Evolutionary conservation across 148 eudicot species (phyloP).

Genomic region (Camellia japonica): DNA sequence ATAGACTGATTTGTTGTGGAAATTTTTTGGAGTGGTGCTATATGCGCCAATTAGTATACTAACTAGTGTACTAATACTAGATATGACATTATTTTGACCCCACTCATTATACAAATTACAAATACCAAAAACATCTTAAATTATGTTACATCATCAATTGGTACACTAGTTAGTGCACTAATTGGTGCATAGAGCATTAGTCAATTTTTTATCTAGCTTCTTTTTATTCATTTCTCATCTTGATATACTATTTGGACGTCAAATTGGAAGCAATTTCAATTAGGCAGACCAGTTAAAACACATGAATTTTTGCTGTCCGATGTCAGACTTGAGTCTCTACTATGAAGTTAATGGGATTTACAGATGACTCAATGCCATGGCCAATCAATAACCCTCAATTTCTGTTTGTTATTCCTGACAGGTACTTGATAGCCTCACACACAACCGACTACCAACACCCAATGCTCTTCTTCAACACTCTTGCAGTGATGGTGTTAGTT

Average conservation of each 20-base stretch:
- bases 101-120: too few relatives aligned
- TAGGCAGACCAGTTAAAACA: not conserved
- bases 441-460: constrained; percentile 93
- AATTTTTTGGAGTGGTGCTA: too few relatives aligned
- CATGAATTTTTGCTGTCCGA: not conserved
- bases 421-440: constrained; percentile 93
- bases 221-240: not conserved
- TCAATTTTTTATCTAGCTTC: not conserved
- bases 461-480: constrained; percentile 86
- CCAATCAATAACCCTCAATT: not conserved
- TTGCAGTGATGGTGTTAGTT: constrained; percentile 76
- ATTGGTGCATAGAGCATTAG: too few relatives aligned
- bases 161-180: too few relatives aligned
- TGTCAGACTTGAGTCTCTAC: not conserved
- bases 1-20: not conserved
- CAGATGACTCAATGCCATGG: not conserved
- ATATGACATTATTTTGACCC: too few relatives aligned
- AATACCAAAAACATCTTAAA: too few relatives aligned
- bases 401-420: constrained; percentile 20
- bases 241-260: not conserved
- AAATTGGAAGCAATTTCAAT: not conserved
- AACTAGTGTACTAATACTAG: too few relatives aligned
- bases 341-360: not conserved
- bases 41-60: too few relatives aligned
- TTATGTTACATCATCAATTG: too few relatives aligned